Percentiles rank a stretch among this genome's conserved stretches.
These are phyloP conservation scores for Spiromastix sp. DNA, from an alignment of 2,329 filamentous ascomycete genomes.

Conservation along the genomic window DNA sequence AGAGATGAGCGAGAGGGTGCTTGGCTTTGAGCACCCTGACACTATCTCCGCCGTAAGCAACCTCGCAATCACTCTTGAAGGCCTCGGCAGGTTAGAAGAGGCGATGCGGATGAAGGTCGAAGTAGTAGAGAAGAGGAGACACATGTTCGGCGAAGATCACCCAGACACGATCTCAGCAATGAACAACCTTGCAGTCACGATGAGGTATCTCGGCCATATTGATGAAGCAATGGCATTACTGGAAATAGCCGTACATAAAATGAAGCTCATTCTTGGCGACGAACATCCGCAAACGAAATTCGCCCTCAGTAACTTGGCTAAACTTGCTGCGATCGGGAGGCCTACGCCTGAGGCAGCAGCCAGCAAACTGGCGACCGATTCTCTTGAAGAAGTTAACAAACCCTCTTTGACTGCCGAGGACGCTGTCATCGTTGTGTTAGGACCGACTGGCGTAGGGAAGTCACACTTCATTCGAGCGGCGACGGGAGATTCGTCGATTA, in stretches of 20 bases:
- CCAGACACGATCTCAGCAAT: not conserved
- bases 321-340: no score
- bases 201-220: no score
- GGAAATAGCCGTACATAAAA: no score
- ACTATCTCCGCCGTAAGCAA: constrained; percentile 10
- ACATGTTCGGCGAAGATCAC: not conserved
- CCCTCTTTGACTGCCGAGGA: no score
- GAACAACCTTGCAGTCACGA: not conserved
- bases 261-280: no score
- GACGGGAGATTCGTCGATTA: no score
- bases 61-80: constrained; percentile 4
- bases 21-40: constrained; percentile 11
- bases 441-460: constrained; percentile 33
- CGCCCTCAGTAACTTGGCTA: no score
- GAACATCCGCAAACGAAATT: no score
- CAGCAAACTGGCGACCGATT: no score
- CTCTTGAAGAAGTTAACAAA: no score
- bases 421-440: constrained; percentile 29
- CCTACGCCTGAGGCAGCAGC: no score
- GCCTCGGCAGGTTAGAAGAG: not conserved
- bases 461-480: constrained; percentile 28
- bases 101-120: not conserved
- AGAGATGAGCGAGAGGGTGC: constrained; percentile 6
- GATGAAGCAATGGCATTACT: no score
- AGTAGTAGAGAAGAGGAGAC: not conserved